These are phyloP conservation scores for Phytophthora sojae DNA, from an alignment of 352 stramenopile genomes.

Conservation along the genomic window DNA sequence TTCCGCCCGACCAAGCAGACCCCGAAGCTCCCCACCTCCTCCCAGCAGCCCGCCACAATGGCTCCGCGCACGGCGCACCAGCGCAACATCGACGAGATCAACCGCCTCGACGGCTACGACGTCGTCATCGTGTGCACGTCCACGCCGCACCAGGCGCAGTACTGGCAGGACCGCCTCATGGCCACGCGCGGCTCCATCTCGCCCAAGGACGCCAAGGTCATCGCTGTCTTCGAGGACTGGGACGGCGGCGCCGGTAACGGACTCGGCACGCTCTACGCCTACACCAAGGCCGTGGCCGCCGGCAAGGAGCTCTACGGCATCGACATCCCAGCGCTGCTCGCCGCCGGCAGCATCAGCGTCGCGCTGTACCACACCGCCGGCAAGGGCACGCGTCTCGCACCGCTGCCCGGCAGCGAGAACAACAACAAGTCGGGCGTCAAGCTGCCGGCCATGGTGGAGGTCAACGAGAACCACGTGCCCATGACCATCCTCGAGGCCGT, in stretches of 20 bases:
- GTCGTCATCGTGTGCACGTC: slow-evolving; percentile 98
- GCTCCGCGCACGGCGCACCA: slow-evolving; percentile 51
- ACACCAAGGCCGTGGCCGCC: slow-evolving; percentile 92
- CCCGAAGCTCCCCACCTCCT: not conserved
- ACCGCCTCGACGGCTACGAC: slow-evolving; percentile 92
- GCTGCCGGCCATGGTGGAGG: slow-evolving; percentile 94
- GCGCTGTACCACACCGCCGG: slow-evolving; percentile 98
- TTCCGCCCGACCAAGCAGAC: slow-evolving; percentile 32
- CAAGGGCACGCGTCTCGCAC: slow-evolving; percentile 97
- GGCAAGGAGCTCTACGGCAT: slow-evolving; percentile 89
- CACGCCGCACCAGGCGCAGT: slow-evolving; percentile 95
- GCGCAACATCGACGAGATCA: slow-evolving; percentile 90
- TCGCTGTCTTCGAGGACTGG: slow-evolving; percentile 98
- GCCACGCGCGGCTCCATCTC: slow-evolving; percentile 84
- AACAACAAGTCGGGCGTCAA: slow-evolving; percentile 99
- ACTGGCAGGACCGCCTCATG: slow-evolving; percentile 97
- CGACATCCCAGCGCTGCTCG: slow-evolving; percentile 88
- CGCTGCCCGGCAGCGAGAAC: slow-evolving; percentile 97
- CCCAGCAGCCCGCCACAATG: slow-evolving; percentile 34
- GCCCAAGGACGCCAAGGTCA: slow-evolving; percentile 90
- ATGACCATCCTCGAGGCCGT: slow-evolving; percentile 98
- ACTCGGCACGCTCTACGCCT: slow-evolving; percentile 96
- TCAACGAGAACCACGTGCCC: slow-evolving; percentile 87
- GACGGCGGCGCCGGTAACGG: slow-evolving; percentile 96
- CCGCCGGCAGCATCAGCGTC: slow-evolving; percentile 84